Evolutionary conservation across 1,284 basidiomycete genomes (phyloP).

Genomic region (Tilletia caries): DNA sequence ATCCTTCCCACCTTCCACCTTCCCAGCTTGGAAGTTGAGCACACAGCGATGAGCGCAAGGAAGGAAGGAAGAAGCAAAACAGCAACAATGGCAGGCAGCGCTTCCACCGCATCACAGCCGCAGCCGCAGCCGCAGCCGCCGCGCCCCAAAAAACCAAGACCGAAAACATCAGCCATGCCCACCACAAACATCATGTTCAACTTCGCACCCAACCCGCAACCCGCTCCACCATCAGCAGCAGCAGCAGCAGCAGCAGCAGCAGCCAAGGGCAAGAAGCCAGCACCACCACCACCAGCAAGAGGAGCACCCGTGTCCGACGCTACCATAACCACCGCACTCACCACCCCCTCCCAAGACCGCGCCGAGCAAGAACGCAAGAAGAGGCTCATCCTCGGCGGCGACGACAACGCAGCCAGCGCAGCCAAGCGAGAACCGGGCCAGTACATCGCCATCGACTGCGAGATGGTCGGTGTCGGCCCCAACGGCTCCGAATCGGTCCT

Average conservation of each 20-base stretch:
- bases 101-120: too few species aligned
- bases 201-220: not conserved
- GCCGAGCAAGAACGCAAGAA: slow-evolving; percentile 27
- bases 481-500: slow-evolving; percentile 76
- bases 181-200: slow-evolving; percentile 9
- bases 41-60: too few species aligned
- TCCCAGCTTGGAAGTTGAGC: too few species aligned
- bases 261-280: not conserved
- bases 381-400: slow-evolving; percentile 35
- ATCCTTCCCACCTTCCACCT: too few species aligned
- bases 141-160: not conserved
- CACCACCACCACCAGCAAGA: not conserved
- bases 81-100: too few species aligned
- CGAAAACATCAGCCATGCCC: not conserved
- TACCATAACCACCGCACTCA: too few species aligned
- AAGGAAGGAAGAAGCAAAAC: too few species aligned
- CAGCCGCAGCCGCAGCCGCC: too few species aligned
- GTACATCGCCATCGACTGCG: slow-evolving; percentile 84
- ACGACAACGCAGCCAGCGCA: slow-evolving; percentile 22
- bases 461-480: slow-evolving; percentile 93
- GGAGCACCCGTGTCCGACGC: not conserved
- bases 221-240: not conserved
- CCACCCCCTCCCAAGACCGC: not conserved
- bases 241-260: slow-evolving; percentile 28
- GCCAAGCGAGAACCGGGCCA: slow-evolving; percentile 61